Base-by-base conservation (phyloP, 2,329 filamentous ascomycete species). In the Monosporascus cannonballus region DNA sequence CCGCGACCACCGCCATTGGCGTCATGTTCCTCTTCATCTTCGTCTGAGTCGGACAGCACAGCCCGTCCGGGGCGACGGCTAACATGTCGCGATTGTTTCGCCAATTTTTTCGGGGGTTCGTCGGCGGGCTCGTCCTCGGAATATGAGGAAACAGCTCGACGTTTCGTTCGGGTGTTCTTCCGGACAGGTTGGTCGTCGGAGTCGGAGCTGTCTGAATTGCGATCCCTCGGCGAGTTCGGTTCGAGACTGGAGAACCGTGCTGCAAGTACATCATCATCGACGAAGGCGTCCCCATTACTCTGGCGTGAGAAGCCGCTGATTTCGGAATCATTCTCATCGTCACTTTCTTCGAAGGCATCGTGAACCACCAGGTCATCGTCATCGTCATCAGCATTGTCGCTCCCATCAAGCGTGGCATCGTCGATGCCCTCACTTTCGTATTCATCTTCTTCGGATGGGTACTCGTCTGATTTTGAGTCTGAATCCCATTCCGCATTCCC, bases 251-350 rank as follows among this genome's bases (percentile, higher is more conserved):
- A 61, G 41, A 61, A 57, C 15, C 52, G 54, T 1, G 53, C 57
- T 4, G 44, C 52, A 39, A 24, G 53, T n/a, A 50, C 42, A 25
- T 17, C 42, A n/a, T 53, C 55, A 1, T 45, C 48, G n/a, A 25
- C 46, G 5, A 47, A 36, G 37, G 50, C 47, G 18, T 52, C 44
- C 20, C 59, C 56, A 5, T 37, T 39, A 17, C 38, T n/a, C 2
- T 59, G 52, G 14, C 61, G 59, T 18, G 64, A 64, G 49, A 66
- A 63, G 11, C 61, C 61, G 11, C 57, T 51, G 47, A 63, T 63
- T 17, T 27, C 36, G 36, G 59, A 58, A 15, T 24, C 48, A 7
- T 25, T 24, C 6, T 48, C 51, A 39, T 56, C 30, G 6, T 62
- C 56, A 4, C 30, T 34, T 14, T 56, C 54, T 17, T 57, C 56